These are phyloP conservation scores for Plantago coronopus DNA, from an alignment of 305 asterid genomes.

Conservation along the genomic window DNA sequence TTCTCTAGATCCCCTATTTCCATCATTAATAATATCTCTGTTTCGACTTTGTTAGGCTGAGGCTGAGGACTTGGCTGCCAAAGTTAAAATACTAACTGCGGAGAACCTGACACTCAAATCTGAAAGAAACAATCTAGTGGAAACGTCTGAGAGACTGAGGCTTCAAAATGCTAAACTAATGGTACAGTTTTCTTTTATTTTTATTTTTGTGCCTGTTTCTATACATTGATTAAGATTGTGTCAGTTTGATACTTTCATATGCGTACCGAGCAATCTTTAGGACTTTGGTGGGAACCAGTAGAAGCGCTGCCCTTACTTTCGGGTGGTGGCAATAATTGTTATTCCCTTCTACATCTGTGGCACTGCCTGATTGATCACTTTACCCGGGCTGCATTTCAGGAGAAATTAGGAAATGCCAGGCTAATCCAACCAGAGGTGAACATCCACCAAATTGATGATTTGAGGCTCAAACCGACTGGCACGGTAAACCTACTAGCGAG, in stretches of 20 bases:
- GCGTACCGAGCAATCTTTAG: too few relatives aligned
- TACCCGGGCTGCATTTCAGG: constrained; percentile 37
- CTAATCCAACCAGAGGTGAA: constrained; percentile 31
- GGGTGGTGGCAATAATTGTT: too few relatives aligned
- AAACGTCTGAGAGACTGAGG: constrained; percentile 66
- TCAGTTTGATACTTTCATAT: too few relatives aligned
- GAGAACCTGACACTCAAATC: constrained; percentile 76
- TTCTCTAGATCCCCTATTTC: not conserved
- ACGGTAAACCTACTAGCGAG: constrained; percentile 81
- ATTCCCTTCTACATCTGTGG: not conserved
- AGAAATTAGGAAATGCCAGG: constrained; percentile 44
- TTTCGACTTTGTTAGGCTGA: constrained; percentile 54
- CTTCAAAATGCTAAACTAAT: constrained; percentile 60
- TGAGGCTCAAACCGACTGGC: constrained; percentile 53
- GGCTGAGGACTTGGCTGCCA: constrained; percentile 73
- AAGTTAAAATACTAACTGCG: constrained; percentile 57
- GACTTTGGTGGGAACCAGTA: too few relatives aligned
- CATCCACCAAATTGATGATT: constrained; percentile 34
- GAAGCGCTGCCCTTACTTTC: too few relatives aligned
- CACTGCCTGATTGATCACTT: constrained; percentile 2
- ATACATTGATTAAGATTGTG: too few relatives aligned
- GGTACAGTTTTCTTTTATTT: too few relatives aligned
- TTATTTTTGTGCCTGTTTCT: too few relatives aligned
- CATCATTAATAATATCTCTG: not conserved
- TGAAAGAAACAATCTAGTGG: constrained; percentile 54